Evolutionary conservation across 306 rosid genomes (phyloP).

Genomic region (Prunus padus): DNA sequence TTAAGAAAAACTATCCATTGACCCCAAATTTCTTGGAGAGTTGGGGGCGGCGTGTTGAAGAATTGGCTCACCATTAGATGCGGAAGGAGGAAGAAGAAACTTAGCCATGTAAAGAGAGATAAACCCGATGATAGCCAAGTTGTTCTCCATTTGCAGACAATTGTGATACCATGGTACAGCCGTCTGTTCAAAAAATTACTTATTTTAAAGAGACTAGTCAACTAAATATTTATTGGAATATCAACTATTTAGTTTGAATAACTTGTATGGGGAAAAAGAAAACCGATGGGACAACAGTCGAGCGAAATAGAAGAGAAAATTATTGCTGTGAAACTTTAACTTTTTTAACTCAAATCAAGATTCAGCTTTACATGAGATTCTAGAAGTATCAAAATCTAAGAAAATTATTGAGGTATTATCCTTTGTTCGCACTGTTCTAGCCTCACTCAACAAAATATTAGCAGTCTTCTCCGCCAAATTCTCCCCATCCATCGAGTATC

Average conservation of each 20-base stretch:
- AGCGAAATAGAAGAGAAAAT: conserved; percentile 20
- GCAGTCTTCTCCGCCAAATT: conserved; percentile 75
- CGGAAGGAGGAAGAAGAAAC: too few species aligned
- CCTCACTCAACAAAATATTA: conserved; percentile 78
- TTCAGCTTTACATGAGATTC: conserved; percentile 73
- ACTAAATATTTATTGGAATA: not conserved
- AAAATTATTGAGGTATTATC: conserved; percentile 90
- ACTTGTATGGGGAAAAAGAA: not conserved
- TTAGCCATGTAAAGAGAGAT: not conserved
- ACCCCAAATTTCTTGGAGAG: too few species aligned
- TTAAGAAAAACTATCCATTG: too few species aligned
- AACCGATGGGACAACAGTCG: not conserved
- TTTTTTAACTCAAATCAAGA: conserved; percentile 49
- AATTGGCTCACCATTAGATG: too few species aligned
- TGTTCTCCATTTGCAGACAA: not conserved
- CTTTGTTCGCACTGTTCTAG: conserved; percentile 90
- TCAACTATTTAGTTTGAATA: not conserved
- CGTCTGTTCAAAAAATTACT: not conserved
- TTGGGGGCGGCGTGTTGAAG: too few species aligned
- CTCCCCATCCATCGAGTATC: conserved; percentile 39
- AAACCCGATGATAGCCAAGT: too few species aligned
- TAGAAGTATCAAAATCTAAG: conserved; percentile 77
- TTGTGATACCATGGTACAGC: too few species aligned
- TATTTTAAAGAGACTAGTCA: not conserved
- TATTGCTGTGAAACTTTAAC: conserved; percentile 39